Conservation (phyloP, 2,329 filamentous ascomycete genomes). For the Chalara sp. region DNA sequence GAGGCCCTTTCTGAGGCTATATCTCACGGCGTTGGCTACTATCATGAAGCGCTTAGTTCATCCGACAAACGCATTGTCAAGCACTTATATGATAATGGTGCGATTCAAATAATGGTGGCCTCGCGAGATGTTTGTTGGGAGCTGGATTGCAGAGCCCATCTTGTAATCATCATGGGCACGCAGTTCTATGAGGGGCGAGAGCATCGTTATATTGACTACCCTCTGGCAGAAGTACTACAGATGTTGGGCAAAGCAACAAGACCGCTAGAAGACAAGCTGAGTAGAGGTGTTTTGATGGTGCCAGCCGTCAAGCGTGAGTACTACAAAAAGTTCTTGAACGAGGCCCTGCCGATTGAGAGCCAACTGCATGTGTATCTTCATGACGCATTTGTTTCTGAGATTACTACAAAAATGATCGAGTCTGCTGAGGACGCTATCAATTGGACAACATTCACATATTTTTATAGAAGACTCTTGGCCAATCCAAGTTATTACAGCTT, state of each 20-base stretch:
- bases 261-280: constrained; percentile 69
- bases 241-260: constrained; percentile 95
- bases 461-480: constrained; percentile 87
- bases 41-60: constrained; percentile 83
- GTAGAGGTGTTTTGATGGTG: constrained; percentile 93
- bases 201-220: constrained; percentile 95
- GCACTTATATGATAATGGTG: constrained; percentile 73
- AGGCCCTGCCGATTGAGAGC: constrained; percentile 91
- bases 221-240: constrained; percentile 86
- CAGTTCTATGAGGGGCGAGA: constrained; percentile 96
- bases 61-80: constrained; percentile 92
- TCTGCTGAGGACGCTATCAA: constrained; percentile 96
- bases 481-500: constrained; percentile 97
- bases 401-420: constrained; percentile 91
- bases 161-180: constrained; percentile 95
- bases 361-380: constrained; percentile 87
- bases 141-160: constrained; percentile 76
- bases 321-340: constrained; percentile 97
- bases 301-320: constrained; percentile 92
- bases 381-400: constrained; percentile 94
- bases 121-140: constrained; percentile 96
- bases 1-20: constrained; percentile 81
- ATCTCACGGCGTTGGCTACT: constrained; percentile 92
- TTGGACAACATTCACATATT: constrained; percentile 98
- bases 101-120: constrained; percentile 65